Percentiles rank a stretch among this genome's conserved stretches.
phyloP scores from a whole-genome alignment of 2,329 filamentous ascomycete genomes.

The Cladophialophora exuberans region DNA sequence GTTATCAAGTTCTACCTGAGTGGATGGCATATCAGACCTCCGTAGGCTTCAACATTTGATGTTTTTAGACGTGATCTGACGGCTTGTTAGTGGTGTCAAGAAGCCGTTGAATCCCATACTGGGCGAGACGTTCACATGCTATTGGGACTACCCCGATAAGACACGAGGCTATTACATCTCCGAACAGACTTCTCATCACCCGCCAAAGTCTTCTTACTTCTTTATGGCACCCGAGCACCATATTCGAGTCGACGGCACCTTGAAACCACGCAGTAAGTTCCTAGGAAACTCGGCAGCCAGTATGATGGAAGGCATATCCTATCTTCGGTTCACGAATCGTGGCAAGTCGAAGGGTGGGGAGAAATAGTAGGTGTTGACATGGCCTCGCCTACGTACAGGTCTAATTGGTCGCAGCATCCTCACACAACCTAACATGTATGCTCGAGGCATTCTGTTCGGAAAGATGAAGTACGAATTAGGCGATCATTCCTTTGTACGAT shows the following conservation, averaged over 20 bases:
- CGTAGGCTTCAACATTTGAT: conserved; percentile 61
- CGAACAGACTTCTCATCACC: conserved; percentile 97
- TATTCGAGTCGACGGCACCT: conserved; percentile 91
- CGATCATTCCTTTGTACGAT: conserved; percentile 74
- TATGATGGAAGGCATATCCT: conserved; percentile 95
- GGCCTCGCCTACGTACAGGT: neutral
- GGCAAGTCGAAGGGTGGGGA: conserved; percentile 72
- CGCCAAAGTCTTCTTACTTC: conserved; percentile 98
- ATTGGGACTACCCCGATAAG: conserved; percentile 86
- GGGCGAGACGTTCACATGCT: conserved; percentile 91
- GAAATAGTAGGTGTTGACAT: conserved; percentile 71
- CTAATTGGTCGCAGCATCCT: conserved; percentile 65
- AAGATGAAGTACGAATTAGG: conserved; percentile 99
- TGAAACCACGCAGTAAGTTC: conserved; percentile 94
- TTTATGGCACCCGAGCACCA: conserved; percentile 94
- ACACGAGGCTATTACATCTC: conserved; percentile 93
- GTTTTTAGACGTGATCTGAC: conserved; percentile 23
- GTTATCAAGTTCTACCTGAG: conserved; percentile 98
- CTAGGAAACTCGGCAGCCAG: conserved; percentile 96
- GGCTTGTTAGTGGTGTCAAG: conserved; percentile 76
- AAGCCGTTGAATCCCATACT: conserved; percentile 97
- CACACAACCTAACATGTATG: conserved; percentile 99
- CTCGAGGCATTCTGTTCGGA: conserved; percentile 91
- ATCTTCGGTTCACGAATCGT: conserved; percentile 79
- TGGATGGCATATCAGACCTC: conserved; percentile 98